A percentile compares a stretch with the other conserved stretches of the same genome.
Conservation (phyloP, 2,329 filamentous ascomycete species). For the Paraphoma chrysanthemicola region DNA sequence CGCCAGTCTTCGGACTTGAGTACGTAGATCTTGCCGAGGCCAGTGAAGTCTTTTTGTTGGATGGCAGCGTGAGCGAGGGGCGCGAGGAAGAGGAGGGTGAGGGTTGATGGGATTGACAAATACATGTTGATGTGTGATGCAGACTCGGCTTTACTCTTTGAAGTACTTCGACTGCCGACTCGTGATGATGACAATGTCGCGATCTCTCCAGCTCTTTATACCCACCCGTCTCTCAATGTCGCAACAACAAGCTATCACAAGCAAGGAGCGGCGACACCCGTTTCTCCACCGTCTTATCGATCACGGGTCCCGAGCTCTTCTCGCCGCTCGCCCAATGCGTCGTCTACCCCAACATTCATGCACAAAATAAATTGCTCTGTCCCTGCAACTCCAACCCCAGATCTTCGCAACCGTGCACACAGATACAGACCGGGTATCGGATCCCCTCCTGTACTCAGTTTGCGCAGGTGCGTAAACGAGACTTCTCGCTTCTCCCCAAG, state of each 20-base stretch:
- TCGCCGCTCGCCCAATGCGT: background rate
- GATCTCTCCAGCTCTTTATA: conserved; percentile 5
- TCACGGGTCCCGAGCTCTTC: conserved; percentile 1
- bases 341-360: background rate
- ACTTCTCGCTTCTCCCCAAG: background rate
- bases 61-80: conserved; percentile 21
- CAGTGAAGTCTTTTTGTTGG: conserved; percentile 36
- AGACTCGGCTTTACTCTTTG: background rate
- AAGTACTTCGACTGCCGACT: background rate
- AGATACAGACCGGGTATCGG: background rate
- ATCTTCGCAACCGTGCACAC: background rate
- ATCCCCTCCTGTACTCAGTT: conserved; percentile 10
- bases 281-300: background rate
- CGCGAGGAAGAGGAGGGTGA: conserved; percentile 10
- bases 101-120: conserved; percentile 11
- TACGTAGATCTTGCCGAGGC: conserved; percentile 38
- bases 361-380: conserved; percentile 2
- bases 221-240: background rate
- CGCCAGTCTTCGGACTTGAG: conserved; percentile 37
- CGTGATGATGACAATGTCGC: background rate
- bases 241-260: conserved; percentile 1
- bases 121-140: background rate
- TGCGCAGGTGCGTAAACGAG: background rate
- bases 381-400: background rate
- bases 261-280: background rate